Evolutionary conservation across 768 basidiomycete genomes (phyloP).

Genomic region (Lactifluus pinguis): DNA sequence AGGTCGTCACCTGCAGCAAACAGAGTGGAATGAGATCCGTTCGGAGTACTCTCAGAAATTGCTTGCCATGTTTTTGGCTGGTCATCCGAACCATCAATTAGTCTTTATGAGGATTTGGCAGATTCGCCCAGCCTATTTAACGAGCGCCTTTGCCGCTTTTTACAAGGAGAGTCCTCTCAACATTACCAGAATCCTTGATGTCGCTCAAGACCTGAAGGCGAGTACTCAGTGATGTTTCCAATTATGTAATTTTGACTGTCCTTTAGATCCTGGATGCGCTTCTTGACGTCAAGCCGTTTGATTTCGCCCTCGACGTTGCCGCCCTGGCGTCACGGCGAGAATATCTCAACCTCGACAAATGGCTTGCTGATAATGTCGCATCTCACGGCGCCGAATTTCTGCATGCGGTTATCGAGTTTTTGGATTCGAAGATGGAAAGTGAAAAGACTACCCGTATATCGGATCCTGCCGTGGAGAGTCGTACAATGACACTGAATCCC

Average conservation of each 20-base stretch:
- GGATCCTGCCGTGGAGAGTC: slow-evolving; percentile 67
- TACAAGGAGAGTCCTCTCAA: slow-evolving; percentile 90
- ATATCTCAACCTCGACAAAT: slow-evolving; percentile 93
- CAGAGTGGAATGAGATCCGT: slow-evolving; percentile 82
- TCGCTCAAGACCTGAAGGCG: slow-evolving; percentile 91
- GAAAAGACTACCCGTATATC: slow-evolving; percentile 72
- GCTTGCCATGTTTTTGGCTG: slow-evolving; percentile 81
- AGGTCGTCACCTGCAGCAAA: slow-evolving; percentile 39
- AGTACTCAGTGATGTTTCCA: slow-evolving; percentile 18
- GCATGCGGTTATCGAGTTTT: slow-evolving; percentile 76
- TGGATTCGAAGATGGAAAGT: slow-evolving; percentile 88
- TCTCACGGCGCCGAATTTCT: slow-evolving; percentile 81
- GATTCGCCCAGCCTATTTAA: slow-evolving; percentile 76
- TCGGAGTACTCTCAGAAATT: slow-evolving; percentile 81
- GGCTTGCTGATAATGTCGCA: slow-evolving; percentile 83
- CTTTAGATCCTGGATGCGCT: slow-evolving; percentile 86
- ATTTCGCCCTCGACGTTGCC: slow-evolving; percentile 89
- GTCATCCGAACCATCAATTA: slow-evolving; percentile 90
- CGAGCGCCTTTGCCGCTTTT: slow-evolving; percentile 83
- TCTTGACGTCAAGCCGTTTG: slow-evolving; percentile 80
- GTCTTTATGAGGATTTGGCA: slow-evolving; percentile 98
- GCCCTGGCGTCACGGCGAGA: slow-evolving; percentile 88
- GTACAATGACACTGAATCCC: slow-evolving; percentile 81
- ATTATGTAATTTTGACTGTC: neutral
- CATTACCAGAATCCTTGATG: slow-evolving; percentile 89